Percentiles rank a stretch among this genome's conserved stretches.
These are phyloP conservation scores for Dioszegia aurantiaca DNA, from an alignment of 768 basidiomycete species.

Conservation along the genomic window DNA sequence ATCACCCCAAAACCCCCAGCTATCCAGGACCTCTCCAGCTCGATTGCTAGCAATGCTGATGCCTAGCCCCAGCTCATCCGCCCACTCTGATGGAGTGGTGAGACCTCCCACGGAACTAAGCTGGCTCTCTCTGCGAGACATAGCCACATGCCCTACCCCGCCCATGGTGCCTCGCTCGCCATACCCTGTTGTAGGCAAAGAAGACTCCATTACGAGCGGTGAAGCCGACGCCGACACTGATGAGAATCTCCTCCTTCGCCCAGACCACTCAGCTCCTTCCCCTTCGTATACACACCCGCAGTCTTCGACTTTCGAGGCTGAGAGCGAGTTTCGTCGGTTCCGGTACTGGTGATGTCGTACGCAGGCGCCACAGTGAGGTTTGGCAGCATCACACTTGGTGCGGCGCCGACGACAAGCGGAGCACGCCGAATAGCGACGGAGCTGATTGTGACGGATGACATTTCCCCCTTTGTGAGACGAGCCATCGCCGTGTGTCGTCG, in stretches of 20 bases:
- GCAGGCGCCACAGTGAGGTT: slow-evolving; percentile 27
- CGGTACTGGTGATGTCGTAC: slow-evolving; percentile 16
- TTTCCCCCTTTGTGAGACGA: slow-evolving; percentile 14
- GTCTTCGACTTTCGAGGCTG: neutral
- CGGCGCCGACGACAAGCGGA: slow-evolving; percentile 21
- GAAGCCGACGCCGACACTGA: neutral
- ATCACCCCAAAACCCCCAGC: too few relatives aligned
- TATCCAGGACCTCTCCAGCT: too few relatives aligned
- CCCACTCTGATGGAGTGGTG: too few relatives aligned
- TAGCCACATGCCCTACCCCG: too few relatives aligned
- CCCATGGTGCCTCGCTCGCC: too few relatives aligned
- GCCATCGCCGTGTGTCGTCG: neutral
- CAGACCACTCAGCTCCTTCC: neutral
- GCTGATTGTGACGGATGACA: slow-evolving; percentile 16
- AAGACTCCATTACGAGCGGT: too few relatives aligned
- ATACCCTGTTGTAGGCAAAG: too few relatives aligned
- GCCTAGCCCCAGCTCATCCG: too few relatives aligned
- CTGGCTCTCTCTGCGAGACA: too few relatives aligned
- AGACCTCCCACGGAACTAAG: too few relatives aligned
- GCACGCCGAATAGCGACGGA: slow-evolving; percentile 26
- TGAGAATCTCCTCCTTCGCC: neutral
- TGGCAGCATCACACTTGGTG: slow-evolving; percentile 29
- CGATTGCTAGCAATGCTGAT: too few relatives aligned
- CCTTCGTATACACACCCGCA: neutral
- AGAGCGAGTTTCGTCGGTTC: neutral